Conservation (phyloP, 306 rosid species). For the Acacia melanoxylon region DNA sequence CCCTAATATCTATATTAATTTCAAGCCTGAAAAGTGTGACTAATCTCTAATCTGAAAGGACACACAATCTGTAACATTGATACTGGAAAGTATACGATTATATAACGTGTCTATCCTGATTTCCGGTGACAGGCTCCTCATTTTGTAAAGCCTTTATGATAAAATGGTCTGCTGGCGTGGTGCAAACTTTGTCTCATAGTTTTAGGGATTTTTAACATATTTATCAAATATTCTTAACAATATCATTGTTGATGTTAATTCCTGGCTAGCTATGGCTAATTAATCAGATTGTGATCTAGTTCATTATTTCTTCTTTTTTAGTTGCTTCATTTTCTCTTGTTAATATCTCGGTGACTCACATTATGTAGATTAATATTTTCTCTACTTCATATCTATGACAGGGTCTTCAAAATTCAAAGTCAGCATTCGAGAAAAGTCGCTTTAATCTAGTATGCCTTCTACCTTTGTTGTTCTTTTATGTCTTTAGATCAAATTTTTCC, state of each 20-base stretch:
- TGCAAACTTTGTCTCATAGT: neutral
- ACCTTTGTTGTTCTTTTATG: conserved; percentile 32
- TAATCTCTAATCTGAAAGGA: neutral
- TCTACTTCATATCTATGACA: conserved; percentile 40
- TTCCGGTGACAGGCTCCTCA: conserved; percentile 3
- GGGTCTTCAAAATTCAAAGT: conserved; percentile 95
- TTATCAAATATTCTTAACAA: neutral
- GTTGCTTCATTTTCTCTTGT: conserved; percentile 3
- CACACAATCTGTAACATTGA: neutral
- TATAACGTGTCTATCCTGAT: neutral
- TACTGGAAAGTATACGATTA: neutral
- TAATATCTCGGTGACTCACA: neutral
- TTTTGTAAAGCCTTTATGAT: neutral
- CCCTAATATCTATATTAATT: neutral
- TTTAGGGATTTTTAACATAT: neutral
- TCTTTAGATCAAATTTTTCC: conserved; percentile 19
- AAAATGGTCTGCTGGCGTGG: neutral
- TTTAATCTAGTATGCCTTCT: conserved; percentile 87
- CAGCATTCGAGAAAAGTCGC: conserved; percentile 94
- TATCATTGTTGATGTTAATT: conserved; percentile 13
- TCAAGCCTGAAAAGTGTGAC: conserved; percentile 2
- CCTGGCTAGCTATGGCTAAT: neutral
- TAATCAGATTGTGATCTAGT: conserved; percentile 19
- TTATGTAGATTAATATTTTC: conserved; percentile 20
- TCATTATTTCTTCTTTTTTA: conserved; percentile 6